phyloP scores from a whole-genome alignment of 1,284 basidiomycete genomes.

The Ganoderma meredithae region DNA sequence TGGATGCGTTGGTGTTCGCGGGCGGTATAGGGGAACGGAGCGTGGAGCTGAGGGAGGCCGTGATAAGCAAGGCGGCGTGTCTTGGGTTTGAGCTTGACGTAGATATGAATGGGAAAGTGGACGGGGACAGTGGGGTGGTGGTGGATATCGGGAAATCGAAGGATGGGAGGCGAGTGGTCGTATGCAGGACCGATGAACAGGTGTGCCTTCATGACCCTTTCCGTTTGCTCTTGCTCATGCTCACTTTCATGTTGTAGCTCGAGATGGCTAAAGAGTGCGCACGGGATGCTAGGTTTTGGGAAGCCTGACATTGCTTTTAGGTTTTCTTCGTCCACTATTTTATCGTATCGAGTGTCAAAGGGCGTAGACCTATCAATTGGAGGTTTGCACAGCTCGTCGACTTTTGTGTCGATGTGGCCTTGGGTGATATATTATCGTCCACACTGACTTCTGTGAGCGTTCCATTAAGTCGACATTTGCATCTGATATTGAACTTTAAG shows the following conservation, averaged over 20 bases:
- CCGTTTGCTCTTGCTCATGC: neutral
- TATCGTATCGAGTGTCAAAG: neutral
- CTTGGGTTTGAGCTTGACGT: constrained; percentile 64
- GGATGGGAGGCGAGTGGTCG: constrained; percentile 51
- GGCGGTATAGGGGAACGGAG: constrained; percentile 88
- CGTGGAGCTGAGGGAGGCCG: constrained; percentile 62
- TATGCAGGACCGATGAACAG: constrained; percentile 72
- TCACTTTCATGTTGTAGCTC: constrained; percentile 47
- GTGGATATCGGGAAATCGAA: constrained; percentile 52
- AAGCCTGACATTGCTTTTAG: constrained; percentile 7
- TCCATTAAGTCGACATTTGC: too few species aligned
- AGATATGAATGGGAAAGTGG: constrained; percentile 48
- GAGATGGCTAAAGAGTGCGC: constrained; percentile 72
- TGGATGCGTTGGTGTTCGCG: constrained; percentile 86
- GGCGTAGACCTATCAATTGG: neutral
- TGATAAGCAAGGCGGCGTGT: constrained; percentile 61
- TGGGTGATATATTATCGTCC: too few species aligned
- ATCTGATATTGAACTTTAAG: too few species aligned
- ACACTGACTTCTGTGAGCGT: too few species aligned
- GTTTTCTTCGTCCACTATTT: neutral
- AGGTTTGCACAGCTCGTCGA: too few species aligned
- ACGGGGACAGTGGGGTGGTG: constrained; percentile 49
- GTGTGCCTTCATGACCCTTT: constrained; percentile 28
- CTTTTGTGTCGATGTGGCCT: too few species aligned
- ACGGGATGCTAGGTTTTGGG: constrained; percentile 49